Evolutionary conservation across 2,329 filamentous ascomycete species (phyloP), one percentile per base, ranked within the genome.

Genomic region (Fusarium stilboides): DNA sequence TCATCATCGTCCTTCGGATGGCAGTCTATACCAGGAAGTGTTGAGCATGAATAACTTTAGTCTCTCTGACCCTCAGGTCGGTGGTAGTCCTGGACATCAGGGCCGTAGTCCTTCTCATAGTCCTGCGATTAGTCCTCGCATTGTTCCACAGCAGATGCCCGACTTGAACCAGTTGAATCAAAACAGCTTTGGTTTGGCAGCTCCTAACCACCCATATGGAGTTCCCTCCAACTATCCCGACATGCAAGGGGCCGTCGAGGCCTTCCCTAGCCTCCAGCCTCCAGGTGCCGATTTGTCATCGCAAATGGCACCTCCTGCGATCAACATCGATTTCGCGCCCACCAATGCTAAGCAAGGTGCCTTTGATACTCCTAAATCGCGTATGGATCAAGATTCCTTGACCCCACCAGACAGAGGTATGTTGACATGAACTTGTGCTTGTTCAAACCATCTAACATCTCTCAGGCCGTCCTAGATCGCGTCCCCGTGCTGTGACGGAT

Each of bases 321-420:
- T 98, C 80, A 97, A 96, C 76, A 96, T 98, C 73, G 93, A 97
- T 77, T 94, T 93, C 78, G 94, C 94, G 17, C 94, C 94, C 24
- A 90, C 90, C 88, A 92, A 53, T 83, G 87, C 60, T 34, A 79
- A 77, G 62, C 72, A 70, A 28, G 73, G 69, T 34, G 55, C 70
- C 33, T 80, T 80, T 57, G 77, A 79, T 46, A 87, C 88, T 28
- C 84, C 86, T 20, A 93, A 92, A 75, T 81, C 86, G 31, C 84
- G 85, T n/a, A 83, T 90, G 70, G 89, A 93, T 70, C 86, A 90
- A 68, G 93, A 97, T 77, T 94, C 94, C 6, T 82, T 98, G 65
- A 96, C 92, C 51, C 94, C 94, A 1, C 95, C 95, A 14, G 88
- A 93, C 68, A 81, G 88, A 85, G 87, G 88, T 89, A 84, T 75